phyloP scores from a whole-genome alignment of 148 eudicot genomes.

The Cornus controversa region DNA sequence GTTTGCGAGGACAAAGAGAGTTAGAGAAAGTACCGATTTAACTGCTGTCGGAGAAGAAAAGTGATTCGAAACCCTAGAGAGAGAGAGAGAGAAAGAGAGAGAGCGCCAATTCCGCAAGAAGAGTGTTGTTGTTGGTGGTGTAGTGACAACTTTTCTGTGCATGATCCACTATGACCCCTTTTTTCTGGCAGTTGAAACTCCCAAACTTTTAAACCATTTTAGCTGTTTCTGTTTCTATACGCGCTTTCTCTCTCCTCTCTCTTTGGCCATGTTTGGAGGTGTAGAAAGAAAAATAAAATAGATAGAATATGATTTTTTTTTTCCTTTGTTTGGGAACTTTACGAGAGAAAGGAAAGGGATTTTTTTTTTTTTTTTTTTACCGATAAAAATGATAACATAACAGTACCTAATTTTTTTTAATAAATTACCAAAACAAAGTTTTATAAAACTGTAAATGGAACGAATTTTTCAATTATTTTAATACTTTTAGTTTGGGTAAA shows the following conservation, averaged over 20 bases:
- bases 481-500: too few species aligned
- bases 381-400: too few species aligned
- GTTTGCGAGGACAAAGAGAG: background rate
- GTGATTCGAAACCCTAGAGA: slow-evolving; percentile 11
- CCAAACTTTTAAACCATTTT: slow-evolving; percentile 10
- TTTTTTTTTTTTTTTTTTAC: too few species aligned
- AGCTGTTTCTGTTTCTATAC: slow-evolving; percentile 1
- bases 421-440: too few species aligned
- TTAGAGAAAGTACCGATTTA: slow-evolving; percentile 12
- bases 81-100: background rate
- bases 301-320: too few species aligned
- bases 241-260: slow-evolving; percentile 5
- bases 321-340: too few species aligned
- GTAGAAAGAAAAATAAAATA: background rate
- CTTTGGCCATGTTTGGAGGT: background rate
- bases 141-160: background rate
- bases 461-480: too few species aligned
- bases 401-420: too few species aligned
- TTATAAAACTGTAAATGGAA: too few species aligned
- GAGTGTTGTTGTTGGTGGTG: background rate
- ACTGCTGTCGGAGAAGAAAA: slow-evolving; percentile 1
- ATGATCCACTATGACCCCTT: slow-evolving; percentile 4
- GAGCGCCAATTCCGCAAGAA: background rate
- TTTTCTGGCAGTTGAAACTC: slow-evolving; percentile 10
- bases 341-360: too few species aligned